Base-by-base conservation (phyloP, 2,329 filamentous ascomycete genomes). In the Passalora sequoiae region DNA sequence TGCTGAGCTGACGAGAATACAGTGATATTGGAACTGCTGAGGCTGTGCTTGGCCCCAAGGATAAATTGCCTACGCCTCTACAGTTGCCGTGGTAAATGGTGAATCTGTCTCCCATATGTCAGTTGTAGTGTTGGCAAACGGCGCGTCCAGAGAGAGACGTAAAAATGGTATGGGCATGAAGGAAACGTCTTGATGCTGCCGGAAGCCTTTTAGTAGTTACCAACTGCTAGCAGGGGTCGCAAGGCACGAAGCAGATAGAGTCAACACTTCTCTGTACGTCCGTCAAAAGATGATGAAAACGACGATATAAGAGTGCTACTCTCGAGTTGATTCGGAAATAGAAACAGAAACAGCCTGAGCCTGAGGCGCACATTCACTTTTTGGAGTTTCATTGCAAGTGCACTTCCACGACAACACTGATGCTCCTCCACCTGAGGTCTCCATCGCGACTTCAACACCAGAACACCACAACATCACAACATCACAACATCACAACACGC, bases 1-100 rank as follows among this genome's bases (percentile, higher is more conserved):
- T n/a, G n/a, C n/a, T n/a, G n/a, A n/a, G n/a, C n/a, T n/a, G n/a
- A n/a, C n/a, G n/a, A n/a, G n/a, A n/a, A n/a, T n/a, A n/a, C 68
- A 80, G 78, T 46, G 81, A 86, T 58, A 85, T 86, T 59, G 81
- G 81, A 8, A 86, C 81, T 45, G 81, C 80, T 10, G 78, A 83
- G 52, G 67, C 66, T 9, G 76, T 81, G 4, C 69, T 86, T 20
- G 83, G 83, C 0, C 53, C 63, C 4, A 74, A 74, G 49, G 66
- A 75, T 51, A 61, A 67, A 37, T 65, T 85, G 33, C 65, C 78
- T 9, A 83, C 79, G 4, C 81, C 82, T 24, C 67, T 86, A 43
- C 74, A 82, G 55, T 60, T 86, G 27, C 82, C 83, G 24, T 84
- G 79, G 83, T 85, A 57, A 33, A 19, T 31, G n/a, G n/a, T n/a